A percentile compares a stretch with the other conserved stretches of the same genome.
phyloP scores from a whole-genome alignment of 2,329 filamentous ascomycete genomes.

The Coniochaeta sp. region DNA sequence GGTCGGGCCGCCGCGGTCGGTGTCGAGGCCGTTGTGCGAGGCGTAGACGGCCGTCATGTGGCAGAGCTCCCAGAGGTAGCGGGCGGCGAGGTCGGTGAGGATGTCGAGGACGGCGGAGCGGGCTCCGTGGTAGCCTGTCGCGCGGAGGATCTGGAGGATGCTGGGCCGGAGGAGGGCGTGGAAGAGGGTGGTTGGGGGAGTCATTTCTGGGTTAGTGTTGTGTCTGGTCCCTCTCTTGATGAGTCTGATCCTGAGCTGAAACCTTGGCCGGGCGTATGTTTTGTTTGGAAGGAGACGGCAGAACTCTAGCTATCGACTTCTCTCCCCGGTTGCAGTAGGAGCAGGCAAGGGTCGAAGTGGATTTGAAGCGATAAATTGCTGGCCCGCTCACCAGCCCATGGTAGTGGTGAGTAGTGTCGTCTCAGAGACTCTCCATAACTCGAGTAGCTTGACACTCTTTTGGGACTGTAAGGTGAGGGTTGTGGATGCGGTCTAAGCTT shows the following conservation, averaged over 20 bases:
- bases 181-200: slow-evolving; percentile 39
- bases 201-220: slow-evolving; percentile 26
- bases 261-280: background rate
- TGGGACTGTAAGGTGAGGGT: background rate
- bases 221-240: background rate
- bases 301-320: too few relatives aligned
- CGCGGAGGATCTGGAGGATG: slow-evolving; percentile 84
- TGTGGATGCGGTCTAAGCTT: background rate
- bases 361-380: background rate
- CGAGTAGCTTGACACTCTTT: background rate
- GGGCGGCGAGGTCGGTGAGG: slow-evolving; percentile 76
- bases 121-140: slow-evolving; percentile 80
- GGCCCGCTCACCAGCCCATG: background rate
- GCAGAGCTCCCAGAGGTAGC: slow-evolving; percentile 71
- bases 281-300: background rate
- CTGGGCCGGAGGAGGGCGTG: slow-evolving; percentile 79
- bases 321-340: too few relatives aligned
- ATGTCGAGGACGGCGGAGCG: slow-evolving; percentile 77
- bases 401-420: background rate
- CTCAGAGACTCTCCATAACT: background rate
- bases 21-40: slow-evolving; percentile 55
- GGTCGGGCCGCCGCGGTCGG: slow-evolving; percentile 49
- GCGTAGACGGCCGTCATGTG: slow-evolving; percentile 66
- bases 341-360: too few relatives aligned
- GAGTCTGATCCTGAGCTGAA: background rate